Evolutionary conservation across 495 filamentous ascomycete genomes (phyloP), one percentile per base, ranked within the genome.

Genomic region (Aspergillus haitiensis): DNA sequence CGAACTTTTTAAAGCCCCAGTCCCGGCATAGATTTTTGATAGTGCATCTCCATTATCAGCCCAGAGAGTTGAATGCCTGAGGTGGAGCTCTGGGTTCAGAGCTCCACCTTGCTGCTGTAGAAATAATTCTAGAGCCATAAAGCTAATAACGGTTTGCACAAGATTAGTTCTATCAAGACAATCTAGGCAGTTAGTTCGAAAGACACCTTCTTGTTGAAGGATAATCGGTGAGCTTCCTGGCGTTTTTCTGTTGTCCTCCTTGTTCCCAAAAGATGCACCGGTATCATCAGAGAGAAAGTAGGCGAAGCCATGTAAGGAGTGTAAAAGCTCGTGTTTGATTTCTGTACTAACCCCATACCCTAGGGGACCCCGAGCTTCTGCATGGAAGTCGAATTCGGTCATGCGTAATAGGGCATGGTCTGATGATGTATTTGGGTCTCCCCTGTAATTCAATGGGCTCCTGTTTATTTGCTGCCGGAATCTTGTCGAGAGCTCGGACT

Each of bases 11-110:
- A 98, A 76, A 51, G 94, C 94, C 2, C 95, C 94, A 8, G 94
- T 98, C 36, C 94, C 94, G 8, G 94, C 95, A 71, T 98, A 98
- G 16, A 97, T 98, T 67, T 91, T 90, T 1, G 92, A 96, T 27
- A 98, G 75, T 12, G 92, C 86, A 78, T 98, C 94, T 33, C 94
- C 94, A 76, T 97, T 97, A 70, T 98, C 94, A n/a, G 94, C 94
- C 94, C 94, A 98, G 2, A 98, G 78, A 58, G 82, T 92, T 33
- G 91, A 91, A 74, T 98, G 94, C 36, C 91, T 80, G 70, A 90
- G 85, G 85, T 92, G 93, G 64, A 98, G 88, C 67, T 98, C 94
- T 1, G 87, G 81, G 35, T 78, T 79, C 2, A 90, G 82, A 53
- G 64, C 74, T 64, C 89, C 82, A 7, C 80, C 82, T 64, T 87